These are phyloP conservation scores for Mycena sp. DNA, from an alignment of 1,284 basidiomycete species.

Conservation along the genomic window DNA sequence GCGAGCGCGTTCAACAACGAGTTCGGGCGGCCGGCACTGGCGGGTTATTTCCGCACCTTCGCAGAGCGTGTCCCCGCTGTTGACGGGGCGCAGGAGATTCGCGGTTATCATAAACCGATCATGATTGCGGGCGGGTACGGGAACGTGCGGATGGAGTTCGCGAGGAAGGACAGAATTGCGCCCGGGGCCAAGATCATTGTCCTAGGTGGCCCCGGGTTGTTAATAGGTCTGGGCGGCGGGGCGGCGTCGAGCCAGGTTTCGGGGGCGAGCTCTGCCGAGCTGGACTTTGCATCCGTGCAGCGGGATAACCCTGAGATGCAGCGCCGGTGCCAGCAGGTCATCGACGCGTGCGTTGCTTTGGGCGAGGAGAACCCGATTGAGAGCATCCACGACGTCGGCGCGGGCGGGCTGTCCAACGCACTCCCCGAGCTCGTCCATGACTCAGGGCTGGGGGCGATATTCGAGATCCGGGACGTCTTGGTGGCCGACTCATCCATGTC, in stretches of 20 bases:
- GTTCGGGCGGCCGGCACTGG: conserved; percentile 91
- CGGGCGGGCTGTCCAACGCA: conserved; percentile 96
- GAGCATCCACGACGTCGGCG: conserved; percentile 98
- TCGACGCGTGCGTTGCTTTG: conserved; percentile 86
- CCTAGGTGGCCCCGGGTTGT: conserved; percentile 95
- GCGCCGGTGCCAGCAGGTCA: conserved; percentile 96
- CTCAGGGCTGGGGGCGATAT: conserved; percentile 88
- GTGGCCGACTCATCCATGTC: conserved; percentile 94
- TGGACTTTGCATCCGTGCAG: conserved; percentile 99
- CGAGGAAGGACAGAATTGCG: conserved; percentile 76
- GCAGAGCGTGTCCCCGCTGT: conserved; percentile 69
- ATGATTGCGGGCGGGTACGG: conserved; percentile 99
- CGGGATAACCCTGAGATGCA: conserved; percentile 99
- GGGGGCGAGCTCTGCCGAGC: conserved; percentile 88
- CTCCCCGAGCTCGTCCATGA: conserved; percentile 98
- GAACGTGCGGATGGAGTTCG: conserved; percentile 90
- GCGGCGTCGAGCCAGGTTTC: conserved; percentile 95
- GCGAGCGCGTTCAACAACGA: conserved; percentile 99
- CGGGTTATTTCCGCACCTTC: conserved; percentile 92
- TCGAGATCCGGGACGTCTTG: conserved; percentile 94
- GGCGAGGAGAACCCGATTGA: conserved; percentile 85
- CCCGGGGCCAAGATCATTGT: conserved; percentile 90
- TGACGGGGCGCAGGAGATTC: conserved; percentile 60
- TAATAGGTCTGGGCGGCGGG: conserved; percentile 97
- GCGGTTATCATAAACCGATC: conserved; percentile 99